These are phyloP conservation scores for Phoma herbarum DNA, from an alignment of 2,329 filamentous ascomycete genomes.

Conservation along the genomic window DNA sequence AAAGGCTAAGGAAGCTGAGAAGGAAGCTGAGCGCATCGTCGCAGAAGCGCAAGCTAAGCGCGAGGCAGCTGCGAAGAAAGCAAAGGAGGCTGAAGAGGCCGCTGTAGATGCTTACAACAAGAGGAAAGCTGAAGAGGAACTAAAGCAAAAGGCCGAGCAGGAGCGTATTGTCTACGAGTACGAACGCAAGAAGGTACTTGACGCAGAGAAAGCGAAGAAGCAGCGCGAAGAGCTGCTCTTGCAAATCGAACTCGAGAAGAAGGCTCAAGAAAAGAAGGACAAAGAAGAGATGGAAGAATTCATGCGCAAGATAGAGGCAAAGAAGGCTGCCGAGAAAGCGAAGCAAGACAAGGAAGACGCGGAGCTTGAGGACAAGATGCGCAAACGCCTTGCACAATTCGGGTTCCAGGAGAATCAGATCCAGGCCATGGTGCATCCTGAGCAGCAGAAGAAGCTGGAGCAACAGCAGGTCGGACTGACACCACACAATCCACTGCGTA, in stretches of 20 bases:
- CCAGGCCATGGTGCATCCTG: slow-evolving; percentile 58
- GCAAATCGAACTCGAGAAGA: slow-evolving; percentile 53
- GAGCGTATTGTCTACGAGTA: slow-evolving; percentile 50
- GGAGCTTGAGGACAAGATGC: slow-evolving; percentile 57
- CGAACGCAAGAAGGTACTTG: slow-evolving; percentile 47
- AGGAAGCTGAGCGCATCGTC: slow-evolving; percentile 34
- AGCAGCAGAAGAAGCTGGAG: slow-evolving; percentile 50
- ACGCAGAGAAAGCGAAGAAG: slow-evolving; percentile 50
- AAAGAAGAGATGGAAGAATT: slow-evolving; percentile 55
- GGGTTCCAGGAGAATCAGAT: slow-evolving; percentile 60
- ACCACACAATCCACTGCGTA: slow-evolving; percentile 44
- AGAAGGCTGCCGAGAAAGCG: slow-evolving; percentile 53
- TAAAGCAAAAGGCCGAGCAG: slow-evolving; percentile 39
- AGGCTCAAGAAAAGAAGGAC: slow-evolving; percentile 53
- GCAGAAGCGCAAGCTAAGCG: slow-evolving; percentile 38
- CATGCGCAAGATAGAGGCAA: slow-evolving; percentile 52
- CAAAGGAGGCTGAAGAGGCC: slow-evolving; percentile 42
- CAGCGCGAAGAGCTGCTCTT: slow-evolving; percentile 50
- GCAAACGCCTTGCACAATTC: slow-evolving; percentile 54
- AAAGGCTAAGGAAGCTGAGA: slow-evolving; percentile 10
- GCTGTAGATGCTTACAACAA: slow-evolving; percentile 48
- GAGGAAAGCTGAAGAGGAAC: slow-evolving; percentile 45
- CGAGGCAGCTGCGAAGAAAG: slow-evolving; percentile 35
- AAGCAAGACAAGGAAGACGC: slow-evolving; percentile 52
- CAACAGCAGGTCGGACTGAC: slow-evolving; percentile 48